Evolutionary conservation across 495 filamentous ascomycete species (phyloP).

Genomic region (Penicillium argentinense): DNA sequence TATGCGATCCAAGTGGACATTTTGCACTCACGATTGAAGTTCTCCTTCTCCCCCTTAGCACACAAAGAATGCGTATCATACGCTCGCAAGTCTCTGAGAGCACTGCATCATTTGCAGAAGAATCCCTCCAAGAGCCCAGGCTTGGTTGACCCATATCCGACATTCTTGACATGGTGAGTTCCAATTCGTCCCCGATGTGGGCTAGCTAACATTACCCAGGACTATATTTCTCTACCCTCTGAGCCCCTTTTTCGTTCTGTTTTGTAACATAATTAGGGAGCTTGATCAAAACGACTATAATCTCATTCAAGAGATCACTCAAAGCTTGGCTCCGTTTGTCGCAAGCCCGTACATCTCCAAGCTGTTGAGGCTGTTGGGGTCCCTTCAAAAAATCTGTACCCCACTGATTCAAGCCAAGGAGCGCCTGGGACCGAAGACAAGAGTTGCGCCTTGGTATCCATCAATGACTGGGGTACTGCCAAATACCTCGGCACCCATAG

Average conservation of each 20-base stretch:
- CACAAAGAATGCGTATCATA: constrained; percentile 27
- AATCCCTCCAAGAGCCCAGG: constrained; percentile 16
- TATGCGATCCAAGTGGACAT: constrained; percentile 33
- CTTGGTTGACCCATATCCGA: constrained; percentile 28
- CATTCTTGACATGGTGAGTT: constrained; percentile 32
- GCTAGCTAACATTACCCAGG: constrained; percentile 9
- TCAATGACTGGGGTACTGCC: neutral
- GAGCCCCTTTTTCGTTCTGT: constrained; percentile 32
- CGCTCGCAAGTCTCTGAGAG: constrained; percentile 23
- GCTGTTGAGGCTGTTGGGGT: constrained; percentile 19
- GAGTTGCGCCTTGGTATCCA: constrained; percentile 14
- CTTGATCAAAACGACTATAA: constrained; percentile 25
- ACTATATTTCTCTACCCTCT: constrained; percentile 30
- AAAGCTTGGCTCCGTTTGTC: constrained; percentile 22
- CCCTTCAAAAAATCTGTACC: constrained; percentile 23
- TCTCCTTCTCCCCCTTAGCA: constrained; percentile 19
- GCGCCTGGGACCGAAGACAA: constrained; percentile 8
- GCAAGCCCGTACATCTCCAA: constrained; percentile 23
- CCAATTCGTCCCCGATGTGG: too few species aligned
- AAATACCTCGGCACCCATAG: neutral
- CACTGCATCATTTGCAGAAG: constrained; percentile 26
- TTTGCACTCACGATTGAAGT: constrained; percentile 25
- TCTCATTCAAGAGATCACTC: constrained; percentile 22
- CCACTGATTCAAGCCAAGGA: constrained; percentile 21
- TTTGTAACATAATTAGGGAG: constrained; percentile 32